Evolutionary conservation across 2,329 filamentous ascomycete genomes (phyloP).

Genomic region (Penicillium nordicum): DNA sequence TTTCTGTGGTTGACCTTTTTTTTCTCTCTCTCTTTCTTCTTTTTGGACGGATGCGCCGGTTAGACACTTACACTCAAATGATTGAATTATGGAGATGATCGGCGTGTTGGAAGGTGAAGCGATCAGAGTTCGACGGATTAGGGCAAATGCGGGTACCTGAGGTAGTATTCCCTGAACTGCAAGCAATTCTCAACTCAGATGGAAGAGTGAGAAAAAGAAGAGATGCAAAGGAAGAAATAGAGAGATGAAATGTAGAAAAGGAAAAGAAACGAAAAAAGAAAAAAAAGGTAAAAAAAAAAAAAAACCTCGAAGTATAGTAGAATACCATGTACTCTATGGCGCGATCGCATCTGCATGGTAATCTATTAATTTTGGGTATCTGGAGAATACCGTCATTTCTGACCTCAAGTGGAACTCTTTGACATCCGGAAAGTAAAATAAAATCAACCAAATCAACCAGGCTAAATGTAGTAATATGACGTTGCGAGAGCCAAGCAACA

Average conservation of each 20-base stretch:
- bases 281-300: not conserved
- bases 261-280: constrained; percentile 1
- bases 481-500: constrained; percentile 5
- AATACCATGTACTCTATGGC: not conserved
- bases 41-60: not conserved
- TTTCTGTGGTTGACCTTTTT: not conserved
- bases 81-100: not conserved
- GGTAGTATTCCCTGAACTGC: constrained; percentile 6
- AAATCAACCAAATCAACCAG: constrained; percentile 5
- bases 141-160: constrained; percentile 7
- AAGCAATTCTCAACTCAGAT: constrained; percentile 7
- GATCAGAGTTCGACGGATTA: constrained; percentile 11
- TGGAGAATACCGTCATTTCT: constrained; percentile 10
- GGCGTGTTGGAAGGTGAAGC: not conserved
- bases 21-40: not conserved
- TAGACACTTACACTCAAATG: not conserved
- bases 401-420: not conserved
- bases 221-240: constrained; percentile 6
- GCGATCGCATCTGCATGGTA: not conserved
- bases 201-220: not conserved
- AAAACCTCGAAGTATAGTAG: not conserved
- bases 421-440: not conserved
- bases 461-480: constrained; percentile 13
- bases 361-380: not conserved
- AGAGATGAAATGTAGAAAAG: not conserved